Evolutionary conservation across 495 filamentous ascomycete genomes (phyloP), one percentile per base, ranked within the genome.

Genomic region (Tuber microsphaerosporum): DNA sequence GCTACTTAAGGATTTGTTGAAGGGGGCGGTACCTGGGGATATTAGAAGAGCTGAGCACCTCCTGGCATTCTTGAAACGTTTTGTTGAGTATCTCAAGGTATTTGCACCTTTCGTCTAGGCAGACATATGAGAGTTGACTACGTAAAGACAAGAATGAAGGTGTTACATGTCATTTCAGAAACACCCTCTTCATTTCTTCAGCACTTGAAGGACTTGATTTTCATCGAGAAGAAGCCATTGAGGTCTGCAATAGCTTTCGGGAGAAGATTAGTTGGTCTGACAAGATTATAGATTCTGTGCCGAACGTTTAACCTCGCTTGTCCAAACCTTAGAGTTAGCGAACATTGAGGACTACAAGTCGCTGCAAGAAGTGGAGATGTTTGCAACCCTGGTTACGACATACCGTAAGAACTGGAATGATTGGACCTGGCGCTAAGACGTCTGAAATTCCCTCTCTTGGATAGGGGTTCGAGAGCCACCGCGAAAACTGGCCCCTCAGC

Each of bases 321-420:
- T 98, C 31, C 89, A 96, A 71, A 98, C 96, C 0, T 89, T 99
- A 39, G 96, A 99, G 82, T 91, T 99, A 71, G 94, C 94, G 31
- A 97, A 97, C 78, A 97, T 99, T 71, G 96, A 98, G 85, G 96
- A 99, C 81, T 98, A 96, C 82, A 93, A 97, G 75, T 92, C 95
- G 8, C 88, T 99, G 0, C 96, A 99, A 86, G 94, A 99, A 86
- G 94, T 99, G 19, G 96, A 96, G 12, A 97, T 94, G 2, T 99
- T 99, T 83, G 96, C 96, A n/a, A 99, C 96, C 2, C 88, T 99
- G 0, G 94, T 95, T 45, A 91, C 95, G 68, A 99, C 39, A 41
- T 41, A 41, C 39, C 39, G 39, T 41, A 41, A 41, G 39, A 41
- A 41, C 39, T 41, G 3, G 39, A 41, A 41, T 41, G 5, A 41